These are phyloP conservation scores for Hypoxylon sp. DNA, from an alignment of 2,329 filamentous ascomycete genomes.

Conservation along the genomic window DNA sequence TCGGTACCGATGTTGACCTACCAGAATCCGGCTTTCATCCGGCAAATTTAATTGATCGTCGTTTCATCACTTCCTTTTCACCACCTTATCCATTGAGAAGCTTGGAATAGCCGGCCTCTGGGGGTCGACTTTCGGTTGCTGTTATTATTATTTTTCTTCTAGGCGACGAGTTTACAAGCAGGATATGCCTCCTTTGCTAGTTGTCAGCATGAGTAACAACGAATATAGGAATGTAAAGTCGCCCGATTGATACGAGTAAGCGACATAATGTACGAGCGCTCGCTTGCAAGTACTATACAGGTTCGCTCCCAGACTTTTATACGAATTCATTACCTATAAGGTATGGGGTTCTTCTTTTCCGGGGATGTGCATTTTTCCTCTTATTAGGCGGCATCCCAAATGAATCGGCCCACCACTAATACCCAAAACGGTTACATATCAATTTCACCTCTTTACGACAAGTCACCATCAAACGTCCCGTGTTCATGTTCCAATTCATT, in stretches of 20 bases:
- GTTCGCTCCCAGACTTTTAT: conserved; percentile 10
- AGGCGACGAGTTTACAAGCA: conserved; percentile 5
- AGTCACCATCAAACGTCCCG: conserved; percentile 22
- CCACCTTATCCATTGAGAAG: conserved; percentile 24
- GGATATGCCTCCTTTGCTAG: no score
- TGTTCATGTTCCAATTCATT: conserved; percentile 25
- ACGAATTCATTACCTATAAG: conserved; percentile 28
- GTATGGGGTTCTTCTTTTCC: conserved; percentile 31
- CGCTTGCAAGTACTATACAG: conserved; percentile 7
- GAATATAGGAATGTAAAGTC: conserved; percentile 1
- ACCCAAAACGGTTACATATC: conserved; percentile 33
- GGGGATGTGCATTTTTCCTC: conserved; percentile 35
- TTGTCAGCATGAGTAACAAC: not conserved
- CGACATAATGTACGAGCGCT: conserved; percentile 1
- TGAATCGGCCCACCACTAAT: conserved; percentile 38
- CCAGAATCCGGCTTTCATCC: conserved; percentile 27
- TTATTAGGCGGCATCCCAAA: conserved; percentile 41
- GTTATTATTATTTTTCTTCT: conserved; percentile 18
- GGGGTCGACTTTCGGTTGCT: conserved; percentile 10
- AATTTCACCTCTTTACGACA: conserved; percentile 33
- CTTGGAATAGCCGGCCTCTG: conserved; percentile 18
- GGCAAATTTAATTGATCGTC: conserved; percentile 37
- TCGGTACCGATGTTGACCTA: conserved; percentile 25
- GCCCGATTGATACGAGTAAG: conserved; percentile 4
- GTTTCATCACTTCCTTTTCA: conserved; percentile 21